Base-by-base conservation (phyloP, 306 rosid genomes). In the Cucumis sativus region DNA sequence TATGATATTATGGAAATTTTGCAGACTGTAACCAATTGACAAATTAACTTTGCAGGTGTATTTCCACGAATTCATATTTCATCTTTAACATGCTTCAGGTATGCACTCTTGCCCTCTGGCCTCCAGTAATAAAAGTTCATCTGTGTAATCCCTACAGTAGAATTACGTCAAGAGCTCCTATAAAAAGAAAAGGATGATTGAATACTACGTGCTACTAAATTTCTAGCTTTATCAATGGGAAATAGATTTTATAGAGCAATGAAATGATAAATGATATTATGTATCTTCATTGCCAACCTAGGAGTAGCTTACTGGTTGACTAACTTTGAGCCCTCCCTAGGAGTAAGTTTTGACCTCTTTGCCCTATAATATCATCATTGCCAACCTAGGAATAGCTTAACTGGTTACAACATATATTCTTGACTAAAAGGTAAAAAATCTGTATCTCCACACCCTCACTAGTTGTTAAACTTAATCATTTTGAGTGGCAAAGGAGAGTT, bases 71-170 rank as follows among this genome's bases (percentile, higher is more conserved):
- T 88, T 85, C 97, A 43, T 88, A 83, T 83, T 95, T 95, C 89
- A 92, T 95, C 77, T 95, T 90, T 76, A 75, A 76, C 85, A 95
- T 95, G 99, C 96, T 95, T 86, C 91, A 92, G 97, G 99, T 95
- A 79, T 64, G 77, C 30, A 14, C 10, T 25, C 55, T 75, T 39
- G 20, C 79, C 25, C 80, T 64, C 74, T 60, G 3, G 30, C 30
- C 30, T 28, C 30, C 30, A 54, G 30, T 37, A 39, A 23, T 12
- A n/a, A 17, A 39, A 21, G 20, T 30, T 12, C 3, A 28, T 51
- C 43, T 60, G 25, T 73, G 66, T 66, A 66, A 39, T 66, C 10
- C 47, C 51, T 66, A 39, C 6, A 45, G 39, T 45, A 41, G 74
- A 68, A 67, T 43, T 17, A 67, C 7, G 76, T 45, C 58, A 45